Evolutionary conservation across 768 basidiomycete genomes (phyloP).

Genomic region (Coprinellus micaceus): DNA sequence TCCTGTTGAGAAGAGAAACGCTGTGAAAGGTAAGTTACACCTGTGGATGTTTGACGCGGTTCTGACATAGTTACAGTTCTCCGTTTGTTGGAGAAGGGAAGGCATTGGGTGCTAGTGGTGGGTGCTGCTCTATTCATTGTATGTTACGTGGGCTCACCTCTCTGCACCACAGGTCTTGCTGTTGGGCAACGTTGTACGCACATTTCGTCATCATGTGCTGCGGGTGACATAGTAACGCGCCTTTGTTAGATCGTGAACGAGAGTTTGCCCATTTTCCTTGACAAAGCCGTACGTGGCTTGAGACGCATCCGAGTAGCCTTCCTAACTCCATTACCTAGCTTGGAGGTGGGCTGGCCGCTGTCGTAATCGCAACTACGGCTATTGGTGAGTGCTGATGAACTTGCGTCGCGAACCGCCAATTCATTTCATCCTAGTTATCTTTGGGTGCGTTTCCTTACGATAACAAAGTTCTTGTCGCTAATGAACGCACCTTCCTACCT

Average conservation of each 20-base stretch:
- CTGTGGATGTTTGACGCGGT: neutral
- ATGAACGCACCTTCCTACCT: conserved; percentile 28
- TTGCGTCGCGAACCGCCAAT: conserved; percentile 5
- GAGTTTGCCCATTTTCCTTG: conserved; percentile 78
- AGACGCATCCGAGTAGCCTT: neutral
- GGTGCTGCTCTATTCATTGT: conserved; percentile 15
- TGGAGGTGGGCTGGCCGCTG: conserved; percentile 69
- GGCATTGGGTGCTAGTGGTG: conserved; percentile 95
- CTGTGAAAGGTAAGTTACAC: conserved; percentile 52
- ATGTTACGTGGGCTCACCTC: neutral
- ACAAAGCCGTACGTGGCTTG: conserved; percentile 54
- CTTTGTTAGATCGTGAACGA: conserved; percentile 74
- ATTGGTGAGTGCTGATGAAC: conserved; percentile 44
- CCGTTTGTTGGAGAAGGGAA: conserved; percentile 54
- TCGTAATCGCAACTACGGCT: conserved; percentile 72
- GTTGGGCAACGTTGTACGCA: conserved; percentile 78
- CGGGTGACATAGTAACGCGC: neutral
- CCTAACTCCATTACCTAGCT: conserved; percentile 22
- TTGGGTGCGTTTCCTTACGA: conserved; percentile 54
- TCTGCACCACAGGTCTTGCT: conserved; percentile 79
- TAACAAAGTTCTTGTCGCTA: neutral
- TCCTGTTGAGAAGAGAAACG: conserved; percentile 60
- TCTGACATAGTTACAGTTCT: conserved; percentile 39
- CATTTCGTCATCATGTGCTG: neutral
- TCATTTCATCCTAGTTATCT: conserved; percentile 54